Base-by-base conservation (phyloP, 805 yeast species). In the Lipomyces oligophaga region DNA sequence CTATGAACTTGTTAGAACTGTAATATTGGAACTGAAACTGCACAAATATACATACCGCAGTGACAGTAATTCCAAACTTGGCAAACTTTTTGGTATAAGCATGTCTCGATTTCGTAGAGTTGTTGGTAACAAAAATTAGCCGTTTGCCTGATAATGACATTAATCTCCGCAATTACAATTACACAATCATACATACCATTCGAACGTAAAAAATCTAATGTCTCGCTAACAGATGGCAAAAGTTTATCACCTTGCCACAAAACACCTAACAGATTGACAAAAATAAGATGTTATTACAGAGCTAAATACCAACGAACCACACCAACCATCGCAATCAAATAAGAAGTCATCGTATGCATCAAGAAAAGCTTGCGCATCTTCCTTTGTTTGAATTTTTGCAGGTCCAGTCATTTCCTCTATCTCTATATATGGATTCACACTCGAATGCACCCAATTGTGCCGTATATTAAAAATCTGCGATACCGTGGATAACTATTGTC, bases 41-140 rank as follows among this genome's bases (percentile, higher is more conserved):
- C 21, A 22, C 4, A 10, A 15, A 7, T 2, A 22, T 3, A 33
- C 54, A 11, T 49, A 49, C 54, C 3, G 54, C 58, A 22, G 49
- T 49, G 20, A 67, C 73, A 8, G 51, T 69, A 36, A 77, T 60
- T 1, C 78, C 75, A 38, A 81, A 80, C 44, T 80, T 78, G 13
- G 70, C 74, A 63, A 93, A 87, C 67, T 93, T 93, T 55, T 71
- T 66, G 25, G 84, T 75, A 64, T 93, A 93, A 33, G 81, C 81
- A 27, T 70, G 67, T 51, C 98, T 73, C 1, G 96, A 83, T 64
- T 93, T 90, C 25, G 97, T 86, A 18, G 96, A 86, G 69, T 93
- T 93, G 72, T 93, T 93, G 36, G 98, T 89, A 24, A 93, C 98
- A 68, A 93, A 93, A 35, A 89, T 74, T 42, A 86, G 72, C 51